Conservation (phyloP, 805 yeast genomes). For the Candida nitratophila region DNA sequence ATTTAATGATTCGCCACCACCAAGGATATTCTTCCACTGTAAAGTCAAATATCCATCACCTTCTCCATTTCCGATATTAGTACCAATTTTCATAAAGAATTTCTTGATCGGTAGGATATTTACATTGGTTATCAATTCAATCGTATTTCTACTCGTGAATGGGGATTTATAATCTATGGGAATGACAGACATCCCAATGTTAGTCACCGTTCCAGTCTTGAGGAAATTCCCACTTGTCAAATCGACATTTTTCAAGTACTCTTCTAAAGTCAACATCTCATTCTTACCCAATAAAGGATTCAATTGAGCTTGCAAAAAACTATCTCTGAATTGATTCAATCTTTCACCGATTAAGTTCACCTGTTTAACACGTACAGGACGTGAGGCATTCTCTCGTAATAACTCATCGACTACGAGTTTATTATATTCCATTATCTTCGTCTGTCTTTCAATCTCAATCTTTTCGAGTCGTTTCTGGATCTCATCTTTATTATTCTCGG, state of each 20-base stretch:
- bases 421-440: conserved; percentile 15
- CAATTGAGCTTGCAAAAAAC: conserved; percentile 40
- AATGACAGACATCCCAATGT: conserved; percentile 30
- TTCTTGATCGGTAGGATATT: conserved; percentile 52
- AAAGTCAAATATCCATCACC: conserved; percentile 89
- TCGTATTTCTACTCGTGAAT: conserved; percentile 12
- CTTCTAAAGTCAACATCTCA: conserved; percentile 28
- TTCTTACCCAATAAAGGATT: conserved; percentile 35
- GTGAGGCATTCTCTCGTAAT: conserved; percentile 23
- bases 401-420: conserved; percentile 19
- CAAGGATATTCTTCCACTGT: conserved; percentile 51
- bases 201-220: conserved; percentile 35
- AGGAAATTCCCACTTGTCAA: conserved; percentile 34
- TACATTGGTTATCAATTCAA: conserved; percentile 22
- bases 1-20: conserved; percentile 46
- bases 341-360: conserved; percentile 31
- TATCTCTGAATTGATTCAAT: conserved; percentile 25
- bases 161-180: conserved; percentile 11
- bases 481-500: not conserved
- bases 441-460: not conserved
- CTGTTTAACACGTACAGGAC: conserved; percentile 36
- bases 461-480: not conserved
- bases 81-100: conserved; percentile 85
- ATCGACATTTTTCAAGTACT: conserved; percentile 36
- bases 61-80: conserved; percentile 93